These are phyloP conservation scores for Fusarium sp. DNA, from an alignment of 2,329 filamentous ascomycete genomes.

Conservation along the genomic window DNA sequence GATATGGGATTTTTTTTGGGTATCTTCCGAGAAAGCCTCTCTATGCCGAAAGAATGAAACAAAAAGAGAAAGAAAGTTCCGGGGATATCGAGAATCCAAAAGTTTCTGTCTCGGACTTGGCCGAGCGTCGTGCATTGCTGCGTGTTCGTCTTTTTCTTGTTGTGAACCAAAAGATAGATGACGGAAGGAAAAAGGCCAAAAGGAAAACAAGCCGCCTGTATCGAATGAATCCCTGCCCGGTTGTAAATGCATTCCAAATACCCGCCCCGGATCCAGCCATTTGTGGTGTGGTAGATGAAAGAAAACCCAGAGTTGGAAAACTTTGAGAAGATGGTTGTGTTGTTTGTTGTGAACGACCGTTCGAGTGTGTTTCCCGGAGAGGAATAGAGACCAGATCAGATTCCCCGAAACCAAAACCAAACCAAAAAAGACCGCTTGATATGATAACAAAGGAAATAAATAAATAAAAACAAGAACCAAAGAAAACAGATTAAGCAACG, in stretches of 20 bases:
- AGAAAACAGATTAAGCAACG: conserved; percentile 39
- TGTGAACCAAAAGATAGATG: conserved; percentile 40
- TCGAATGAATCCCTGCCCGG: conserved; percentile 57
- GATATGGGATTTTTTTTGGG: conserved; percentile 6
- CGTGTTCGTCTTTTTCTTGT: conserved; percentile 65
- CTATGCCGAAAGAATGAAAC: conserved; percentile 41
- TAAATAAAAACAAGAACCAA: conserved; percentile 49
- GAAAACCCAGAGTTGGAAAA: conserved; percentile 56
- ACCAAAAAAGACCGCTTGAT: conserved; percentile 54
- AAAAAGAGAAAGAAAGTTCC: conserved; percentile 38
- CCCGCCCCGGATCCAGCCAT: conserved; percentile 63
- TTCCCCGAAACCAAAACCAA: conserved; percentile 44
- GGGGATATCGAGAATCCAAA: conserved; percentile 52
- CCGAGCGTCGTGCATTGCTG: conserved; percentile 69
- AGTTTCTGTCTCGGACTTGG: conserved; percentile 58
- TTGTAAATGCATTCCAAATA: conserved; percentile 62
- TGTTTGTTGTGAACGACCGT: conserved; percentile 42
- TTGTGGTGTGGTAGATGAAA: conserved; percentile 54
- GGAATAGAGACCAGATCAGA: conserved; percentile 45
- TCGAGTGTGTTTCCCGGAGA: conserved; percentile 50
- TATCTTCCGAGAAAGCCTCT: conserved; percentile 43
- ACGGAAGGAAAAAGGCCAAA: conserved; percentile 44
- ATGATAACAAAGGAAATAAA: conserved; percentile 52
- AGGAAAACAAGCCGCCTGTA: conserved; percentile 56
- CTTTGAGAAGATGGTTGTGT: conserved; percentile 49